phyloP scores from a whole-genome alignment of 768 basidiomycete genomes.

The Kwoniella sp. region DNA sequence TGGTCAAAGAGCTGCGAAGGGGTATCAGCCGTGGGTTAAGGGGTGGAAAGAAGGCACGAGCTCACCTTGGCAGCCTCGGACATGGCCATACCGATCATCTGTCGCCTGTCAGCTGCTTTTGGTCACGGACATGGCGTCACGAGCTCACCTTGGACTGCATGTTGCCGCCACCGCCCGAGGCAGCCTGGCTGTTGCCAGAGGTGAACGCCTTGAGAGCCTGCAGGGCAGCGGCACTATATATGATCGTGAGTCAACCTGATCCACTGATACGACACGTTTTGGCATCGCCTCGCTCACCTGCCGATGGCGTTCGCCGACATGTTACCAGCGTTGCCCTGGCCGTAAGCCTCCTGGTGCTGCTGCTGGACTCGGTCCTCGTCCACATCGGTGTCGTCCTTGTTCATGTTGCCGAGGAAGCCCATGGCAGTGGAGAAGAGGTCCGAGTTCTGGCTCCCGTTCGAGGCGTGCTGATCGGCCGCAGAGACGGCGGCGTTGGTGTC shows the following conservation, averaged over 20 bases:
- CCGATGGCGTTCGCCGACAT: conserved; percentile 65
- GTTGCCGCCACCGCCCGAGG: conserved; percentile 53
- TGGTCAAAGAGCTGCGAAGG: conserved; percentile 67
- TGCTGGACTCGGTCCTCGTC: conserved; percentile 63
- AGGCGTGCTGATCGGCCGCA: conserved; percentile 57
- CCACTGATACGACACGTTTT: too few relatives aligned
- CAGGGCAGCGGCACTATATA: conserved; percentile 64
- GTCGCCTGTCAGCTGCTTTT: conserved; percentile 5
- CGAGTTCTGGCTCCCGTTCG: conserved; percentile 55
- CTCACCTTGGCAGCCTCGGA: conserved; percentile 56
- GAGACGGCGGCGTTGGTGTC: conserved; percentile 62
- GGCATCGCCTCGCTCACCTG: conserved; percentile 15
- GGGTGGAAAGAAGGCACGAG: not conserved
- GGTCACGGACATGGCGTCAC: not conserved
- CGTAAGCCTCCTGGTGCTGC: conserved; percentile 64
- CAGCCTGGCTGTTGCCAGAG: conserved; percentile 51
- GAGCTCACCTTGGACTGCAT: conserved; percentile 51
- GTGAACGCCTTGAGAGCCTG: conserved; percentile 68
- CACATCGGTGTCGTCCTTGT: conserved; percentile 58
- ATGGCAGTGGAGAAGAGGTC: conserved; percentile 56
- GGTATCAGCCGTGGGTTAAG: not conserved
- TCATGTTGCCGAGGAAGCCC: conserved; percentile 53
- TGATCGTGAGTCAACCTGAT: too few relatives aligned
- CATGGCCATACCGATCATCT: conserved; percentile 84
- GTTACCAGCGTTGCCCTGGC: conserved; percentile 53